phyloP scores from a whole-genome alignment of 495 filamentous ascomycete genomes.

The Penicillium ucsense region DNA sequence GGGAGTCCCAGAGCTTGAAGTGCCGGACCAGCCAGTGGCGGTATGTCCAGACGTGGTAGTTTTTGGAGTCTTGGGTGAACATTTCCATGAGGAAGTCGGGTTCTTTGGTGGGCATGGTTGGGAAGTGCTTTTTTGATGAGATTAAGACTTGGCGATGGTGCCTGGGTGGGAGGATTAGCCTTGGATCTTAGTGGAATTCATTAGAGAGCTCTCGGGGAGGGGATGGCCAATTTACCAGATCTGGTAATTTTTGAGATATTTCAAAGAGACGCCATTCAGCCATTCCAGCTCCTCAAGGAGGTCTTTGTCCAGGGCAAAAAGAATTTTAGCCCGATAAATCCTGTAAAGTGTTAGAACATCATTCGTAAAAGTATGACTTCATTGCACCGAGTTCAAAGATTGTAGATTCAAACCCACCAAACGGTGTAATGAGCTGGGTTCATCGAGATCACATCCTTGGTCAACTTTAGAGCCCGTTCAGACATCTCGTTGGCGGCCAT shows the following conservation, averaged over 20 bases:
- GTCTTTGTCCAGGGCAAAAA: constrained; percentile 57
- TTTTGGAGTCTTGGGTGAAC: constrained; percentile 82
- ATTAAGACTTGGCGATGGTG: constrained; percentile 87
- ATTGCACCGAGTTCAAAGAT: neutral
- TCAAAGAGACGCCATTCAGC: constrained; percentile 72
- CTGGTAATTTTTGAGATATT: constrained; percentile 93
- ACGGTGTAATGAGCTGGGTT: constrained; percentile 98
- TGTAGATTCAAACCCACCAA: constrained; percentile 47
- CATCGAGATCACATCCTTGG: constrained; percentile 76
- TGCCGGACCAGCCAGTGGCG: constrained; percentile 84
- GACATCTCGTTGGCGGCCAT: constrained; percentile 85
- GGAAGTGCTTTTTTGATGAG: constrained; percentile 44
- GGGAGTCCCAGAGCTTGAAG: constrained; percentile 59
- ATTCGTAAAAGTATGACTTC: neutral
- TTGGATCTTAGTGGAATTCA: neutral
- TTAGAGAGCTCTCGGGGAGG: neutral
- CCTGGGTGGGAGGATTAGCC: constrained; percentile 31
- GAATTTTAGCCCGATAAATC: constrained; percentile 75
- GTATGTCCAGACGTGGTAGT: constrained; percentile 98
- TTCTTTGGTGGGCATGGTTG: constrained; percentile 50
- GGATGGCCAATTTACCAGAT: constrained; percentile 53
- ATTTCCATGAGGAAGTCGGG: constrained; percentile 66
- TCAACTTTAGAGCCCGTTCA: constrained; percentile 68
- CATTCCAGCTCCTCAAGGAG: constrained; percentile 68
- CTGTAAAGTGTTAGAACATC: constrained; percentile 21